Base-by-base conservation (phyloP, 768 basidiomycete species). In the Hericium coralloides region DNA sequence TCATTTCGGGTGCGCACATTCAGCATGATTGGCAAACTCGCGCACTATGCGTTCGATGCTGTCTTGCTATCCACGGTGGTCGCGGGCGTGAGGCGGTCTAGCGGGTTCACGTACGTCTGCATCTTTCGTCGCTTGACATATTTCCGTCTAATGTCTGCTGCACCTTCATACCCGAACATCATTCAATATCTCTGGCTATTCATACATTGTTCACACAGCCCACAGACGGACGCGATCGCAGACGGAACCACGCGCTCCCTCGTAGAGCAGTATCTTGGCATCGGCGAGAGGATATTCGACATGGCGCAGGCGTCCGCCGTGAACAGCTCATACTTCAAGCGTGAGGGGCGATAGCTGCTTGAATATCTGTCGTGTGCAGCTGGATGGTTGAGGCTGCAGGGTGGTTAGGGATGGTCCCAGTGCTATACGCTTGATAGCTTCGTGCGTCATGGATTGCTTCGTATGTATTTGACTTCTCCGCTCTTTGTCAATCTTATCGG, bases 261-360 rank as follows among this genome's bases (percentile, higher is more conserved):
- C 10, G 84, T 90, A 2, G 89, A 97, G 64, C 81, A 79, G 57
- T 94, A 92, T 67, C 77, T 98, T 52, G 82, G 85, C 38, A 75
- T 93, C 23, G 95, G 95, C 53, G 95, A 98, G 72, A 83, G 86
- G 4, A 70, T 95, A 37, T 98, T 95, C 73, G 89, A 92, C 66
- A 79, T 93, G 70, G 74, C 87, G 38, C 87, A 93, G 65, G 85
- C 83, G 12, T 83, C 85, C 2, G 91, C 84, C n/a, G 89, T 97
- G 60, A 92, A 88, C 68, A 94, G 86, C 67, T 63, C 75, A 9
- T 97, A 89, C 66, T 98, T 89, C 76, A 86, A 80, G 75, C 79
- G 77, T 65, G 75, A 80, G 7, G 31, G 31, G 10, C 31, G 31
- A 31, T 31, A 31, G 31, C 31, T 6, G 6, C 31, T 9, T 8